Conservation (phyloP, 805 yeast species). For the Pichia occidentalis region DNA sequence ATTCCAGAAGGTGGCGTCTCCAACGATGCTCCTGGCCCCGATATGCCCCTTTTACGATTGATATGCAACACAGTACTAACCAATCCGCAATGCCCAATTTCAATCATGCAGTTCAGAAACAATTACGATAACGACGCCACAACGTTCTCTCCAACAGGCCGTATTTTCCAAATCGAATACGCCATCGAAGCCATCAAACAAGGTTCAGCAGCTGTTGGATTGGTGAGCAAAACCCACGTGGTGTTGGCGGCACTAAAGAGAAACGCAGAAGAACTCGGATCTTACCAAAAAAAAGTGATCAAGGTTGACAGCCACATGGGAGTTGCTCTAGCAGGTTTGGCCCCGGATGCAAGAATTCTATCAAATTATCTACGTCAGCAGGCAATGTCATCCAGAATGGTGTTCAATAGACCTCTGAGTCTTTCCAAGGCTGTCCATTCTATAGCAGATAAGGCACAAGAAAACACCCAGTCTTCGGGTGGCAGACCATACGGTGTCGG, state of each 20-base stretch:
- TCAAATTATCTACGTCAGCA: conserved; percentile 85
- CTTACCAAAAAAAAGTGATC: conserved; percentile 90
- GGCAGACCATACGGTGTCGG: conserved; percentile 99
- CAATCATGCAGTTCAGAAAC: conserved; percentile 91
- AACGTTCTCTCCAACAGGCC: conserved; percentile 93
- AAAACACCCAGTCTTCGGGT: conserved; percentile 92
- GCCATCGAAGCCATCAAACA: conserved; percentile 95
- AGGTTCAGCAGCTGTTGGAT: conserved; percentile 95
- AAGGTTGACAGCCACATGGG: conserved; percentile 93
- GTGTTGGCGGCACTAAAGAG: conserved; percentile 92
- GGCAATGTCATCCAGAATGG: conserved; percentile 80
- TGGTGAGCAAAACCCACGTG: conserved; percentile 78
- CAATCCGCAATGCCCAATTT: too few relatives aligned
- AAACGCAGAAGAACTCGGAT: conserved; percentile 95
- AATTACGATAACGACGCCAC: conserved; percentile 98
- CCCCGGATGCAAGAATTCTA: conserved; percentile 95
- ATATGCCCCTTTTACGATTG: too few relatives aligned
- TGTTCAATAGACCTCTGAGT: conserved; percentile 79
- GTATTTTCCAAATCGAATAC: conserved; percentile 84
- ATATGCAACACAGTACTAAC: too few relatives aligned
- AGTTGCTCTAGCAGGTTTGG: conserved; percentile 91
- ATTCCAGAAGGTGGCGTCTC: too few relatives aligned
- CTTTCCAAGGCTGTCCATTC: conserved; percentile 76
- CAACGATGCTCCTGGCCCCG: too few relatives aligned
- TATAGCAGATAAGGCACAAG: conserved; percentile 95